Conservation (phyloP, 2,329 filamentous ascomycete genomes). For the Ophiocordyceps camponoti-leonardi region DNA sequence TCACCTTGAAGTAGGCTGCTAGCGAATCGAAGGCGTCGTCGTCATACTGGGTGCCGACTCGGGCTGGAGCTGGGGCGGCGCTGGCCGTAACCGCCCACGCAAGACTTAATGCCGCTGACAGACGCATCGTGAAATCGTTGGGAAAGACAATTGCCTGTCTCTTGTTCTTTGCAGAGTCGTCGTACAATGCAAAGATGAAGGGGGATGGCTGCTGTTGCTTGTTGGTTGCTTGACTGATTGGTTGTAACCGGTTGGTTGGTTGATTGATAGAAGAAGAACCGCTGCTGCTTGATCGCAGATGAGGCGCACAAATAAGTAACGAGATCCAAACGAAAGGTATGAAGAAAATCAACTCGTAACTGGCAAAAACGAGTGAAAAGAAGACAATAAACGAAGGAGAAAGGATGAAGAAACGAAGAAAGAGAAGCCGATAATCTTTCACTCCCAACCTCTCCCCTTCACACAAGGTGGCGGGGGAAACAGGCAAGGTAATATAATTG, state of each 20-base stretch:
- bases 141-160: too few species aligned
- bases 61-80: constrained; percentile 24
- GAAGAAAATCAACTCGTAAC: too few species aligned
- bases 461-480: not conserved
- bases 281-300: too few species aligned
- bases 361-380: not conserved
- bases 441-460: not conserved
- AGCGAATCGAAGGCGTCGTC: constrained; percentile 25
- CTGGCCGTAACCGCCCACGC: constrained; percentile 27
- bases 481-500: not conserved
- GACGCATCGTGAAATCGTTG: constrained; percentile 26
- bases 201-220: too few species aligned
- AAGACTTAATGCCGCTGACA: constrained; percentile 27
- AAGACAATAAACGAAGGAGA: constrained; percentile 4
- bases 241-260: too few species aligned
- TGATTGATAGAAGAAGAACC: too few species aligned
- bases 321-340: too few species aligned
- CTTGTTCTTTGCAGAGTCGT: too few species aligned
- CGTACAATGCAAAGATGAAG: too few species aligned
- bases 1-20: constrained; percentile 42
- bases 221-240: too few species aligned
- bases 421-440: not conserved
- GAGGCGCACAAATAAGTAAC: too few species aligned
- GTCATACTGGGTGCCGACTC: constrained; percentile 16
- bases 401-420: too few species aligned